These are phyloP conservation scores for Anthracocystis walkeri DNA, from an alignment of 1,284 basidiomycete genomes.

Conservation along the genomic window DNA sequence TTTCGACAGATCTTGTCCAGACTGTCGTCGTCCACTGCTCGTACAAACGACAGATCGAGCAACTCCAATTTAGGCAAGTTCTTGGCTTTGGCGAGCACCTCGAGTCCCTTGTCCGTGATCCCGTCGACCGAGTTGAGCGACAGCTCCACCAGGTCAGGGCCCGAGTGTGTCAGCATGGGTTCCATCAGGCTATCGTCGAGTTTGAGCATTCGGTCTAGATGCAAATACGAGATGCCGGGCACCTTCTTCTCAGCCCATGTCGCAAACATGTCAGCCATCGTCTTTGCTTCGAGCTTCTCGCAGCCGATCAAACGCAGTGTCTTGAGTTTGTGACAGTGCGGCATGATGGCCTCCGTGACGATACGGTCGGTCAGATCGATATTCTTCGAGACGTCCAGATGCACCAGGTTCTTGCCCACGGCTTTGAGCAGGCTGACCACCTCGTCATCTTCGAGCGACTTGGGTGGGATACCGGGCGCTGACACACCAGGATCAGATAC, in stretches of 20 bases:
- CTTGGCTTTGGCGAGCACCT: constrained; percentile 70
- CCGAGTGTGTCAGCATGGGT: constrained; percentile 80
- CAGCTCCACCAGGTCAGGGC: constrained; percentile 75
- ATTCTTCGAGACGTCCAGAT: constrained; percentile 78
- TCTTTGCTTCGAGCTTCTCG: constrained; percentile 72
- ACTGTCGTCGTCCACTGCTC: constrained; percentile 84
- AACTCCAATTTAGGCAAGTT: constrained; percentile 71
- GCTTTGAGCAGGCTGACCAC: constrained; percentile 74
- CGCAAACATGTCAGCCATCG: constrained; percentile 44
- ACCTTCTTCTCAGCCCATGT: constrained; percentile 19
- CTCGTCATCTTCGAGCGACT: constrained; percentile 74
- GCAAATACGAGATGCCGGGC: constrained; percentile 55
- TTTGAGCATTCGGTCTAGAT: constrained; percentile 67
- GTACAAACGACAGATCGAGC: constrained; percentile 88
- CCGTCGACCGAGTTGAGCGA: constrained; percentile 83
- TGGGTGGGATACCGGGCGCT: constrained; percentile 68
- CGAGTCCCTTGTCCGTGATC: constrained; percentile 75
- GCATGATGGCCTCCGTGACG: constrained; percentile 76
- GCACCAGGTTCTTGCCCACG: constrained; percentile 73
- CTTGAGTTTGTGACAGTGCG: constrained; percentile 74
- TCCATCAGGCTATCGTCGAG: constrained; percentile 76
- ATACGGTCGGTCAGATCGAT: constrained; percentile 74
- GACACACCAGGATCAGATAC: constrained; percentile 74
- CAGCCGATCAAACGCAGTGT: constrained; percentile 76
- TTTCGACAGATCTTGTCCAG: constrained; percentile 76